phyloP scores from a whole-genome alignment of 2,329 filamentous ascomycete genomes.

The Diaporthe caulivora region DNA sequence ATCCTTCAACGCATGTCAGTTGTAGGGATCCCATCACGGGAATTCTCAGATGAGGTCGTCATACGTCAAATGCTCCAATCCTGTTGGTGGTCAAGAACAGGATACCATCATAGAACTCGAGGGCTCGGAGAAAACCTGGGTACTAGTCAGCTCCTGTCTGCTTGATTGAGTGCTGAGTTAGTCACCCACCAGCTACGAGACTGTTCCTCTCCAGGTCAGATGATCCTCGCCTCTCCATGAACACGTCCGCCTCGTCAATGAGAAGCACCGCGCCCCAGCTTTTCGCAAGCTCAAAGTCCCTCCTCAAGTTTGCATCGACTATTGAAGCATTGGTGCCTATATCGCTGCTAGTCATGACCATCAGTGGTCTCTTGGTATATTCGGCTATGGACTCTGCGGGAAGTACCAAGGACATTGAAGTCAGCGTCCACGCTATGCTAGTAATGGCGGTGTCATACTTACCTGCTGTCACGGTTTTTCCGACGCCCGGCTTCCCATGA shows the following conservation, averaged over 20 bases:
- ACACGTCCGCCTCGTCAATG: slow-evolving; percentile 51
- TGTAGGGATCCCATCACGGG: fast-evolving
- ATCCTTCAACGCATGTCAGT: slow-evolving; percentile 35
- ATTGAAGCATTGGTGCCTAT: slow-evolving; percentile 40
- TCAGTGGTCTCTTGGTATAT: slow-evolving; percentile 48
- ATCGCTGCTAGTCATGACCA: slow-evolving; percentile 48
- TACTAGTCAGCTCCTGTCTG: background rate
- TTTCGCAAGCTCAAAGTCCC: slow-evolving; percentile 37
- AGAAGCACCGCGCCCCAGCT: slow-evolving; percentile 46
- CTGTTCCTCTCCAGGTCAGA: slow-evolving; percentile 47
- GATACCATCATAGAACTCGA: slow-evolving; percentile 50
- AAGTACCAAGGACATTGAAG: too few species aligned
- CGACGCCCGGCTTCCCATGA: slow-evolving; percentile 25
- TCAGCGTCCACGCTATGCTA: background rate
- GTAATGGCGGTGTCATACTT: slow-evolving; percentile 4
- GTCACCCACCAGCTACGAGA: slow-evolving; percentile 47
- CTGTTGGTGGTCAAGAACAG: slow-evolving; percentile 49
- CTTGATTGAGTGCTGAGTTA: background rate
- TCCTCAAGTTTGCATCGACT: background rate
- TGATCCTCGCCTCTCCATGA: slow-evolving; percentile 46
- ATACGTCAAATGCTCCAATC: slow-evolving; percentile 45
- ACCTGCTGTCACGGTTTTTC: slow-evolving; percentile 45
- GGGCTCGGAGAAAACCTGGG: slow-evolving; percentile 46
- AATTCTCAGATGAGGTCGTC: too few species aligned
- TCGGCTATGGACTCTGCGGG: slow-evolving; percentile 50